Evolutionary conservation across 108 stramenopile species (phyloP), one percentile per base, ranked within the genome.

Genomic region (Cyclostephanos tholiformis): DNA sequence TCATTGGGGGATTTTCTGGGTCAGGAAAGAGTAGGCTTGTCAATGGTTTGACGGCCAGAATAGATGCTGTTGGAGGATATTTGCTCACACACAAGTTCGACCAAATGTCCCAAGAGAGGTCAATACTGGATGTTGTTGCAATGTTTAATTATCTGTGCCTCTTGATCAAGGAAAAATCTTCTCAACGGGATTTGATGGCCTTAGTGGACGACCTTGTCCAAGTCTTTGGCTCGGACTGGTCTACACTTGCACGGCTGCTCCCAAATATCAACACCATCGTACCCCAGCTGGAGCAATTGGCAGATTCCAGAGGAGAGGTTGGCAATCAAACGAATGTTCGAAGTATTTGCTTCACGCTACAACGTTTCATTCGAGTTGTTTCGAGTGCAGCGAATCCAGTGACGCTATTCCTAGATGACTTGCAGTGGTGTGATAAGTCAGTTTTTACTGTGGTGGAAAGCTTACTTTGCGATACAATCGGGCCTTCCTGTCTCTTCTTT

Each of bases 361-460:
- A 74, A 50, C 32, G 32, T 32, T 32, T 32, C 32, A 32, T 32
- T 32, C 2, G 32, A 32, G 32, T 32, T 4, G 32, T 32, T 32
- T 32, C 32, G 4, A 32, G 32, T 32, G 3, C 32, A 32, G 2
- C 32, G 32, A 2, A 32, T 32, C 32, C 32, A 67, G 75, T 38
- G 80, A 75, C 62, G 52, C 27, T 32, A 50, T 19, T 79, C 56
- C 51, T 79, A 11, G 79, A 82, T 23, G 80, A 82, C 70, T 22
- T 75, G 7, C 69, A 82, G 64, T 82, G 80, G 80, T 53, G 60
- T 44, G 80, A 82, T 49, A 65, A 60, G 17, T 32, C 65, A 30
- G 53, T 61, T 12, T 49, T 82, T 22, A 65, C 39, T 20, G 44
- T 82, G n/a, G 58, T 82, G 16, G 70, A 82, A n/a, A 23, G 57